Conservation (phyloP, 148 eudicot species). For the Spergularia marina region DNA sequence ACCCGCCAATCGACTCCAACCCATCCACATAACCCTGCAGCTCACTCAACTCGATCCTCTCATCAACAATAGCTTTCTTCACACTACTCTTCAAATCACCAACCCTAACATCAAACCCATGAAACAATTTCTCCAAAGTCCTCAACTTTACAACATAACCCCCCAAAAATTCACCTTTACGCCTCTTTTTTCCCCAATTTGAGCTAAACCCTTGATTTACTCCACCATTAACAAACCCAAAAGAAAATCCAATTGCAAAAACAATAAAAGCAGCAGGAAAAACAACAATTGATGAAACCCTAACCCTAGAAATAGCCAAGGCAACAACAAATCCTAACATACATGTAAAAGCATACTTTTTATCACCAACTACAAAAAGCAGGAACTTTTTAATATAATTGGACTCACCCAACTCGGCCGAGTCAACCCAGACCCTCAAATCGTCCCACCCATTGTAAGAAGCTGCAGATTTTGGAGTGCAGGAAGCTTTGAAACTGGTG, state of each 20-base stretch:
- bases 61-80: slow-evolving; percentile 42
- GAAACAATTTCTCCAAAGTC: slow-evolving; percentile 39
- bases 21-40: slow-evolving; percentile 54
- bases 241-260: slow-evolving; percentile 75
- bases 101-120: slow-evolving; percentile 49
- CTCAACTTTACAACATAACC: slow-evolving; percentile 48
- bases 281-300: slow-evolving; percentile 74
- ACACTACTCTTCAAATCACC: slow-evolving; percentile 46
- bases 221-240: slow-evolving; percentile 67
- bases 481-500: slow-evolving; percentile 30
- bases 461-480: slow-evolving; percentile 29
- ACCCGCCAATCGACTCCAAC: slow-evolving; percentile 45
- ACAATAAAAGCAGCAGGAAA: slow-evolving; percentile 76
- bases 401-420: slow-evolving; percentile 53
- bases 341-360: slow-evolving; percentile 64
- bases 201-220: slow-evolving; percentile 32
- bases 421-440: slow-evolving; percentile 32
- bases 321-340: slow-evolving; percentile 82
- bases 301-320: slow-evolving; percentile 79
- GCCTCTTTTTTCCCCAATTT: slow-evolving; percentile 36
- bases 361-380: slow-evolving; percentile 56
- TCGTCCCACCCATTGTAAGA: slow-evolving; percentile 78
- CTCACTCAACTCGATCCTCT: slow-evolving; percentile 55
- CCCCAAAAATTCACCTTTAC: slow-evolving; percentile 37
- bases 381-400: slow-evolving; percentile 47